Evolutionary conservation across 1,284 basidiomycete genomes (phyloP).

Genomic region (Sphagnurus paluster): DNA sequence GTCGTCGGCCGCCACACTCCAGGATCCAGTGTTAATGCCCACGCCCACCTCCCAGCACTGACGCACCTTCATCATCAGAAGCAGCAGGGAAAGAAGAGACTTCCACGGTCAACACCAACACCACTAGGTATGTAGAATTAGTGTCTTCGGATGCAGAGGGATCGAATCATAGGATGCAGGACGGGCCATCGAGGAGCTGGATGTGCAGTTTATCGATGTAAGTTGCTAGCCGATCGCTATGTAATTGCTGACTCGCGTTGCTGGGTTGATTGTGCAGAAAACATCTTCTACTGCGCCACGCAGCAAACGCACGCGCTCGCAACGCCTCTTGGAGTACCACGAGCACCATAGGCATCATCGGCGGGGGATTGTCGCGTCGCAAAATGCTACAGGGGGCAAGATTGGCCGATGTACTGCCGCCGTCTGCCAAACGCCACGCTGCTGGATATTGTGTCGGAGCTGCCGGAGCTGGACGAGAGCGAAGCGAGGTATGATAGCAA

Average conservation of each 20-base stretch:
- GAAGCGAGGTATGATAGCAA: constrained; percentile 19
- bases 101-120: too few relatives aligned
- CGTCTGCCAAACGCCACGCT: constrained; percentile 38
- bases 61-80: too few relatives aligned
- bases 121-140: too few relatives aligned
- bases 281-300: constrained; percentile 47
- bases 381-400: constrained; percentile 39
- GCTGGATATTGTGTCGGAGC: constrained; percentile 35
- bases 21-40: too few relatives aligned
- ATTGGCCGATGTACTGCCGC: constrained; percentile 29
- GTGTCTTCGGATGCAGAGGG: too few relatives aligned
- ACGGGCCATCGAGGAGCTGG: constrained; percentile 70
- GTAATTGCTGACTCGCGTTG: constrained; percentile 6
- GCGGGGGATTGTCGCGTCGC: constrained; percentile 30
- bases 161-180: too few relatives aligned
- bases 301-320: constrained; percentile 61
- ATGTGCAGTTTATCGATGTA: constrained; percentile 62
- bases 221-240: constrained; percentile 24
- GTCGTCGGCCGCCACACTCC: constrained; percentile 27
- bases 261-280: constrained; percentile 34
- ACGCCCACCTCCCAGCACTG: too few relatives aligned
- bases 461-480: constrained; percentile 30
- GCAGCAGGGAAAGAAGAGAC: not conserved
- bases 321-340: constrained; percentile 64
- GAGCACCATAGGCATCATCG: constrained; percentile 37